These are phyloP conservation scores for Ampelocalamus luodianensis DNA, from an alignment of 176 grass and related monocot species.

Conservation along the genomic window DNA sequence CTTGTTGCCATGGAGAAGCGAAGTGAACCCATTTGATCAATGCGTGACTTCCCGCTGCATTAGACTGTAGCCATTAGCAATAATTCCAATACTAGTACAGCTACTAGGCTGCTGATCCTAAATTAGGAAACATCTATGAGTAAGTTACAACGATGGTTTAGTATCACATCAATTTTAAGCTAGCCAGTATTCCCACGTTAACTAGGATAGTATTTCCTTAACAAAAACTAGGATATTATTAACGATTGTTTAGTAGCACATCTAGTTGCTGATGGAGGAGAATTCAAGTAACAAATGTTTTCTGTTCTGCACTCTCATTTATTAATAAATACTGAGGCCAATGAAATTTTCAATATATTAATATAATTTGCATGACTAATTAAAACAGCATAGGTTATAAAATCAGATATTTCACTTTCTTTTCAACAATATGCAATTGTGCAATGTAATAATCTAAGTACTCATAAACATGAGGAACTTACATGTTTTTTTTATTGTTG, in stretches of 20 bases:
- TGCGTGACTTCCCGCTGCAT: not conserved
- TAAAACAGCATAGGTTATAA: not conserved
- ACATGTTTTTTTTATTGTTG: conserved; percentile 43
- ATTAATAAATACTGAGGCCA: conserved; percentile 16
- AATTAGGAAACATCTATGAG: conserved; percentile 18
- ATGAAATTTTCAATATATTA: conserved; percentile 24
- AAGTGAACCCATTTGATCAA: conserved; percentile 6
- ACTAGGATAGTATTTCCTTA: not conserved
- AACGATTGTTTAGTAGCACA: conserved; percentile 9
- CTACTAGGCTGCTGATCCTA: not conserved
- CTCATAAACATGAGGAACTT: conserved; percentile 8
- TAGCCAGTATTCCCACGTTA: not conserved
- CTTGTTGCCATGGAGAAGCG: not conserved
- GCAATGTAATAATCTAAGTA: not conserved
- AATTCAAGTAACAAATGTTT: conserved; percentile 10
- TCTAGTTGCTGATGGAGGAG: conserved; percentile 5
- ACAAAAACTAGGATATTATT: not conserved
- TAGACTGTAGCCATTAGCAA: not conserved
- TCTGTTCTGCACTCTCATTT: conserved; percentile 17
- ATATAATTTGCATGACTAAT: not conserved
- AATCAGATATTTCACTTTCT: not conserved
- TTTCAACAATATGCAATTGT: conserved; percentile 2
- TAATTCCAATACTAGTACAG: not conserved
- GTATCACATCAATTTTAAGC: conserved; percentile 17
- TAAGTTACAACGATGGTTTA: not conserved